Conservation (phyloP, 352 stramenopile genomes). For the Globisporangium takayamanum region DNA sequence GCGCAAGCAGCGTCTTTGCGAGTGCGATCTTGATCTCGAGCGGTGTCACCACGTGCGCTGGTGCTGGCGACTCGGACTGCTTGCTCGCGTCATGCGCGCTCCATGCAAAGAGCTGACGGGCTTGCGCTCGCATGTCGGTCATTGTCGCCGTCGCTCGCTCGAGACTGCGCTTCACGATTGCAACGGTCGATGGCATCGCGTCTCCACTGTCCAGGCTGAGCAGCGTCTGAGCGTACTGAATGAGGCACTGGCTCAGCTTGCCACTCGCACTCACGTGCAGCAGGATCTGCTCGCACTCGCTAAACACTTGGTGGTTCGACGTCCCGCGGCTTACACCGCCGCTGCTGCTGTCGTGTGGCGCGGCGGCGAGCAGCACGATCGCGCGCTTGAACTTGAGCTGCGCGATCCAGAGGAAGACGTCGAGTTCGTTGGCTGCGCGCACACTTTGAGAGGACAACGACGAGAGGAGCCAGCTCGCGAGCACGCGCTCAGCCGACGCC, state of each 20-base stretch:
- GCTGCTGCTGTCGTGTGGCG: too few species aligned
- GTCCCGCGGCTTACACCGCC: background rate
- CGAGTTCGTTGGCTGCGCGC: slow-evolving; percentile 10
- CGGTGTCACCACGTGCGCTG: background rate
- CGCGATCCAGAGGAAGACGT: slow-evolving; percentile 20
- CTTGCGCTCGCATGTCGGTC: background rate
- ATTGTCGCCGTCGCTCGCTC: slow-evolving; percentile 1
- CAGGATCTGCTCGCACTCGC: slow-evolving; percentile 13
- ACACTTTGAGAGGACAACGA: background rate
- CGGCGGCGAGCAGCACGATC: slow-evolving; percentile 10
- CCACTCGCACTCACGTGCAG: slow-evolving; percentile 7
- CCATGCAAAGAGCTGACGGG: slow-evolving; percentile 2
- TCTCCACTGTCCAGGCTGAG: background rate
- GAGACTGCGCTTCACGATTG: slow-evolving; percentile 2
- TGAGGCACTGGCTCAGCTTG: slow-evolving; percentile 4
- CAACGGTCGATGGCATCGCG: background rate
- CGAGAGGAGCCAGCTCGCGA: slow-evolving; percentile 13
- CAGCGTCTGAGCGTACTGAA: slow-evolving; percentile 1
- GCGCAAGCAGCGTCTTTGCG: slow-evolving; percentile 31
- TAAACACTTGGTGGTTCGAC: slow-evolving; percentile 1
- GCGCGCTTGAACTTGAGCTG: slow-evolving; percentile 31
- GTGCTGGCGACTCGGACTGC: background rate
- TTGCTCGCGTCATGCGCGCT: background rate
- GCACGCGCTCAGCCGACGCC: slow-evolving; percentile 16
- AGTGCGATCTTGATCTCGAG: slow-evolving; percentile 26